A percentile compares a stretch with the other conserved stretches of the same genome.
These are phyloP conservation scores for Pseudomassariella vexata DNA, from an alignment of 2,329 filamentous ascomycete species.

Conservation along the genomic window DNA sequence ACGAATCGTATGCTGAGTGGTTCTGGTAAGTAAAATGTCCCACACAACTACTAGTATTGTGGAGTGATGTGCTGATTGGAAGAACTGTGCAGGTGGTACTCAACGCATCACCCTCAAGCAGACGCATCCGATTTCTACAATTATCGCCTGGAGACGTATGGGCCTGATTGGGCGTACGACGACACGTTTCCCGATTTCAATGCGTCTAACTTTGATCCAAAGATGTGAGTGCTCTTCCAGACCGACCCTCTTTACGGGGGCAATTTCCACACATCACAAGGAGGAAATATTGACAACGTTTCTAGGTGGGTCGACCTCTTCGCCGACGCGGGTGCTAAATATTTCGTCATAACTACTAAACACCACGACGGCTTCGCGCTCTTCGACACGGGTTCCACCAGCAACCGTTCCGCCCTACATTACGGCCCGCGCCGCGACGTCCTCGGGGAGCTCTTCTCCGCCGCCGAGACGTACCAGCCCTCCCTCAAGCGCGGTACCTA, in stretches of 20 bases:
- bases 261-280: no score
- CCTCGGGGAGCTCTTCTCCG: conserved; percentile 31
- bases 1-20: conserved; percentile 33
- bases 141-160: conserved; percentile 41
- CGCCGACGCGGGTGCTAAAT: conserved; percentile 25
- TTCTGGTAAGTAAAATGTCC: conserved; percentile 36
- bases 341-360: conserved; percentile 35
- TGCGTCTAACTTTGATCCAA: conserved; percentile 38
- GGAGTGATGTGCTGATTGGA: no score
- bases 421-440: conserved; percentile 31
- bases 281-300: conserved; percentile 11
- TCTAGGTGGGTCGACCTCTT: conserved; percentile 22
- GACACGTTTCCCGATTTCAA: conserved; percentile 47
- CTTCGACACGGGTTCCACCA: conserved; percentile 28
- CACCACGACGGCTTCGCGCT: conserved; percentile 37
- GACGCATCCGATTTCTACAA: conserved; percentile 34
- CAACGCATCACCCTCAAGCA: conserved; percentile 30
- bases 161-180: conserved; percentile 43
- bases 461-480: conserved; percentile 29
- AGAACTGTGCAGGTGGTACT: conserved; percentile 28
- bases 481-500: conserved; percentile 33
- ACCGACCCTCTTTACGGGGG: conserved; percentile 17
- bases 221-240: conserved; percentile 37
- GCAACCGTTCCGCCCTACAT: conserved; percentile 29
- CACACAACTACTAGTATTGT: no score